Conservation (phyloP, 768 basidiomycete species). For the Mycena rosella region DNA sequence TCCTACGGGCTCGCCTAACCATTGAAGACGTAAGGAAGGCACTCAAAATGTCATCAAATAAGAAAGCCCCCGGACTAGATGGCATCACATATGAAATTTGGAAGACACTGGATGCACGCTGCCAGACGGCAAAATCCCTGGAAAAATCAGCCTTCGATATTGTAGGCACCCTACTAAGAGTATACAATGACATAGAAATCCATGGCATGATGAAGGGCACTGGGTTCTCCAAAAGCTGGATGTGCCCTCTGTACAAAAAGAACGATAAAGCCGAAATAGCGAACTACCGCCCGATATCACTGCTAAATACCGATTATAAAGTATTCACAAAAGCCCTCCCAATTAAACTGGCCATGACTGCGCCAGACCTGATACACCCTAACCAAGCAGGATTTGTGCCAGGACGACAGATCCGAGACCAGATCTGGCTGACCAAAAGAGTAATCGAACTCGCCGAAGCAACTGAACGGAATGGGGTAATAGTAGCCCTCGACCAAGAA, state of each 20-base stretch:
- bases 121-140: not conserved
- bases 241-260: no score
- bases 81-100: constrained; percentile 2
- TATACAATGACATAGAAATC: not conserved
- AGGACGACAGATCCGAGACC: no score
- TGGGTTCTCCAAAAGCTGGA: not conserved
- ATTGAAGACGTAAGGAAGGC: not conserved
- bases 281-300: not conserved
- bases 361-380: not conserved
- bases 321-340: not conserved
- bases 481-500: no score
- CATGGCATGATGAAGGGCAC: not conserved
- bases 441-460: not conserved
- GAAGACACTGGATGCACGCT: not conserved
- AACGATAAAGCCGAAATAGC: not conserved
- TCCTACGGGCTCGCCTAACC: not conserved
- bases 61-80: not conserved
- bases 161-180: not conserved
- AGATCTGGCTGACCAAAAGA: not conserved
- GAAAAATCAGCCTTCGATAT: not conserved
- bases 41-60: not conserved
- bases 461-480: not conserved
- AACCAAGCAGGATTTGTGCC: not conserved
- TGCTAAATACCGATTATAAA: not conserved
- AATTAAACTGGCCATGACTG: not conserved